Base-by-base conservation (phyloP, 495 filamentous ascomycete species). In the Neurospora sp. region DNA sequence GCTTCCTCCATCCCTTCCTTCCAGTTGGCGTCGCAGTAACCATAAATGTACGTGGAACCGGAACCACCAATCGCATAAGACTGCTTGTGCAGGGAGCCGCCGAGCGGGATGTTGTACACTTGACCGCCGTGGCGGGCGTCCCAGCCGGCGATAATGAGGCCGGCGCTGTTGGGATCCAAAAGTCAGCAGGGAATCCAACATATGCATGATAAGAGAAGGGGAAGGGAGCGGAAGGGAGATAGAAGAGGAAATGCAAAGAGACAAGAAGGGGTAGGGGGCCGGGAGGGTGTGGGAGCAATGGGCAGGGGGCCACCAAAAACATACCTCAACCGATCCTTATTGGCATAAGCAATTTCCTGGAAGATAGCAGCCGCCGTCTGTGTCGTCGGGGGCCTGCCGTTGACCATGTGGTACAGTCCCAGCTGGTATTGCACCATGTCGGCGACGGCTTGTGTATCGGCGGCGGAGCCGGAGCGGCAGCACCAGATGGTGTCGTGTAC, bases 401-500 rank as follows among this genome's bases (percentile, higher is more conserved):
- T 97, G 77, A 85, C 87, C 79, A 97, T 91, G 59, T 91, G 91
- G 83, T 96, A 97, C 87, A 97, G 90, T 81, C 93, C 93, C 68
- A 99, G 88, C 80, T 99, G 91, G 82, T 97, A 98, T 77, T 95
- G 92, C 59, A 98, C 96, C 74, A 99, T 97, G 80, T 99, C 96
- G 69, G 96, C 96, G 59, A 99, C 91, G 31, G 96, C 96, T 83
- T 99, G 96, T 71, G 96, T 99, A 81, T 99, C 96, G 77, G 96
- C 96, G 27, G 96, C 96, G 12, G 96, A 98, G 39, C 96, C 96
- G 70, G 96, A 98, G 73, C 88, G 91, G 85, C 96, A 99, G 87
- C 96, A 99, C 96, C 96, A 99, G 81, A 99, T 98, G 69, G 95
- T 98, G 82, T 98, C 96, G 83, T 97, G 92, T 53, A 99, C 94